Evolutionary conservation across 2,329 filamentous ascomycete species (phyloP).

Genomic region (Beauveria scarabaeidicola): DNA sequence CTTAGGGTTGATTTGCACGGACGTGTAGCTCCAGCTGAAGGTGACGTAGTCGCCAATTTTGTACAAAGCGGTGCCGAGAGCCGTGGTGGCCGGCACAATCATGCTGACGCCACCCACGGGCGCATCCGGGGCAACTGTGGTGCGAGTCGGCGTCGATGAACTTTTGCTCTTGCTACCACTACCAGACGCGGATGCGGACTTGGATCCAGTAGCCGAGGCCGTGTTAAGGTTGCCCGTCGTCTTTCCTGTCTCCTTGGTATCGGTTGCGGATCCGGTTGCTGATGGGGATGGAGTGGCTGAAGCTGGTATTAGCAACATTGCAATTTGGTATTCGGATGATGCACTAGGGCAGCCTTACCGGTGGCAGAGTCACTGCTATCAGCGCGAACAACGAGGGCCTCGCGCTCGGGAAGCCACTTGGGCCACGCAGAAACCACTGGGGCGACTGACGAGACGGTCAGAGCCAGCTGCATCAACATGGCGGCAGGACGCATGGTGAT

Average conservation of each 20-base stretch:
- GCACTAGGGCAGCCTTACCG: conserved; percentile 10
- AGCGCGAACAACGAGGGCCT: conserved; percentile 44
- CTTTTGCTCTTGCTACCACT: conserved; percentile 19
- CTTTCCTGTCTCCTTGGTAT: conserved; percentile 1
- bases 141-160: conserved; percentile 22
- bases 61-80: conserved; percentile 42
- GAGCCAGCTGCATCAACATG: conserved; percentile 37
- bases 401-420: conserved; percentile 43
- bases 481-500: conserved; percentile 41
- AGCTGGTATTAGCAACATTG: not conserved
- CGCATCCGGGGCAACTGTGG: conserved; percentile 35
- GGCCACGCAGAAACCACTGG: conserved; percentile 49
- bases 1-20: conserved; percentile 47
- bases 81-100: conserved; percentile 39
- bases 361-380: conserved; percentile 25
- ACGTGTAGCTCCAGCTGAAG: conserved; percentile 59
- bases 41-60: conserved; percentile 53
- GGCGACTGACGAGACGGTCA: conserved; percentile 42
- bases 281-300: not conserved
- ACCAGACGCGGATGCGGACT: conserved; percentile 18
- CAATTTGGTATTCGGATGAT: not conserved
- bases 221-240: conserved; percentile 35
- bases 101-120: conserved; percentile 45
- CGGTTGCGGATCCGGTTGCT: conserved; percentile 5
- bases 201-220: conserved; percentile 14